phyloP scores from a whole-genome alignment of 345 rosid species.

The Murraya koenigii region DNA sequence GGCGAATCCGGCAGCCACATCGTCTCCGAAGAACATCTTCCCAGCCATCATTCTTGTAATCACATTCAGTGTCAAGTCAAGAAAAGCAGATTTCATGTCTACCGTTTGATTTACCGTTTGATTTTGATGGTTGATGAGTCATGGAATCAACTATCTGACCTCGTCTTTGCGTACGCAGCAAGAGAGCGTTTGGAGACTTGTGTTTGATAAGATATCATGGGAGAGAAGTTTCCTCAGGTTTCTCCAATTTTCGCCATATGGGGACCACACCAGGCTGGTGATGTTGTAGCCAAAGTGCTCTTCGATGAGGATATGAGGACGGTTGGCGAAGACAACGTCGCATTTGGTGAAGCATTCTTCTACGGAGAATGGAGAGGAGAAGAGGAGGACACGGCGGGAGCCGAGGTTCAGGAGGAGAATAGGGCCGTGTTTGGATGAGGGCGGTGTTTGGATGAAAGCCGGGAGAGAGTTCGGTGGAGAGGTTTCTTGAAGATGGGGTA shows the following conservation, averaged over 20 bases:
- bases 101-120: constrained; percentile 2
- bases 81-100: constrained; percentile 22
- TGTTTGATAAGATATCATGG: constrained; percentile 23
- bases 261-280: constrained; percentile 24
- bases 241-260: constrained; percentile 33
- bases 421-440: constrained; percentile 23
- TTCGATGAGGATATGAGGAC: constrained; percentile 21
- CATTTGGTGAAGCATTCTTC: constrained; percentile 34
- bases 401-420: constrained; percentile 25
- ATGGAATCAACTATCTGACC: constrained; percentile 15
- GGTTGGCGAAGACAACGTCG: constrained; percentile 32
- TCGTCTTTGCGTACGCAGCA: constrained; percentile 21
- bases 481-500: constrained; percentile 29
- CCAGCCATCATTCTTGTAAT: constrained; percentile 36
- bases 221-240: constrained; percentile 26
- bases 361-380: constrained; percentile 24
- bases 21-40: constrained; percentile 26
- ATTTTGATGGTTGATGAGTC: background rate
- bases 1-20: background rate
- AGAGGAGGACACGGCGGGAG: constrained; percentile 23
- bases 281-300: constrained; percentile 27
- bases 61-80: constrained; percentile 27
- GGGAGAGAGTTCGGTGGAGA: constrained; percentile 24
- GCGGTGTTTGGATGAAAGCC: constrained; percentile 21
- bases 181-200: constrained; percentile 20